phyloP scores from a whole-genome alignment of 768 basidiomycete species.

The Tricholoma bakamatsutake region DNA sequence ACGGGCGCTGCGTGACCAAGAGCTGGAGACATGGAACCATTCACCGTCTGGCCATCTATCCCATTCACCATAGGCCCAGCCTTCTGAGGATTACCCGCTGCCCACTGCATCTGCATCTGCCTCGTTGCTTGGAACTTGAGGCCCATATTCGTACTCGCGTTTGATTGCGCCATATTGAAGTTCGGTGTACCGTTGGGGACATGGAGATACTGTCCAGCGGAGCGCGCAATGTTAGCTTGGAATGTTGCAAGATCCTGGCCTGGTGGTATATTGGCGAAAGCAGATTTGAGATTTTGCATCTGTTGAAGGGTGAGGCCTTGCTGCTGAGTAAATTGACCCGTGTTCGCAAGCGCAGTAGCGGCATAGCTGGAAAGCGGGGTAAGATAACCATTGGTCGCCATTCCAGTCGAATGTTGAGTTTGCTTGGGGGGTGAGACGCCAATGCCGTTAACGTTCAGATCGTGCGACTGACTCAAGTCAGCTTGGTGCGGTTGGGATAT shows the following conservation, averaged over 20 bases:
- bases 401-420: slow-evolving; percentile 9
- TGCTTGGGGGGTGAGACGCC: slow-evolving; percentile 1
- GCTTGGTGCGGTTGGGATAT: slow-evolving; percentile 23
- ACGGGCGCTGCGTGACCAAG: slow-evolving; percentile 30
- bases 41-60: slow-evolving; percentile 20
- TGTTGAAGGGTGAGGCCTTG: slow-evolving; percentile 47
- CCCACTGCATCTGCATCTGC: slow-evolving; percentile 33
- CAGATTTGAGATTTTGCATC: slow-evolving; percentile 53
- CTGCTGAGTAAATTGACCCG: slow-evolving; percentile 28
- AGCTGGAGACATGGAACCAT: slow-evolving; percentile 28
- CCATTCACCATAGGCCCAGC: slow-evolving; percentile 28
- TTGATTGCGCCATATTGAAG: slow-evolving; percentile 31
- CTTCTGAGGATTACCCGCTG: slow-evolving; percentile 27
- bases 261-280: slow-evolving; percentile 37
- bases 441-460: slow-evolving; percentile 16
- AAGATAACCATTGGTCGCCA: slow-evolving; percentile 41
- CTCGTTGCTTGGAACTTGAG: slow-evolving; percentile 37
- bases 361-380: slow-evolving; percentile 30
- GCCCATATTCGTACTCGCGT: slow-evolving; percentile 27
- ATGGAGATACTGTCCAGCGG: not conserved
- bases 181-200: slow-evolving; percentile 13
- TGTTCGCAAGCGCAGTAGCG: slow-evolving; percentile 30
- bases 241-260: slow-evolving; percentile 30
- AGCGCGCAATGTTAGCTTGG: not conserved
- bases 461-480: slow-evolving; percentile 16